A percentile compares a stretch with the other conserved stretches of the same genome.
Evolutionary conservation across 768 basidiomycete genomes (phyloP).

Genomic region (Suillus brevipes): DNA sequence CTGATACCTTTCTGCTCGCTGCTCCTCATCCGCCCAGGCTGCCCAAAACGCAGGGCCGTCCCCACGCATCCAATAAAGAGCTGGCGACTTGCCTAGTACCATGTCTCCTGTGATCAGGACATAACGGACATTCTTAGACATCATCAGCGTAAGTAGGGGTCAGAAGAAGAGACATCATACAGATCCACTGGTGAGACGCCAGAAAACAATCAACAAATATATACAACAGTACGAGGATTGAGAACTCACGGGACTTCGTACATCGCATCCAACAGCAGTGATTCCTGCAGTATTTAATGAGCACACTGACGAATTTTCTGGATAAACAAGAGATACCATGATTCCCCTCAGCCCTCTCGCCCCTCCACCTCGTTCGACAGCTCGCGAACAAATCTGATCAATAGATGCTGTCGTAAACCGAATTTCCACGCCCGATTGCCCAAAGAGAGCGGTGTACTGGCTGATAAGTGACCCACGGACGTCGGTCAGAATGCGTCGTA

Average conservation of each 20-base stretch:
- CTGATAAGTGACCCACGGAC: constrained; percentile 89
- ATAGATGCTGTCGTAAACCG: constrained; percentile 82
- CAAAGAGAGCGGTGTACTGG: constrained; percentile 85
- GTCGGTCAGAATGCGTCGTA: constrained; percentile 88
- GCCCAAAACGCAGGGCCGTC: constrained; percentile 72
- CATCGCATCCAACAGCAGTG: constrained; percentile 84
- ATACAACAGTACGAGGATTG: constrained; percentile 7
- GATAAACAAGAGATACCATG: constrained; percentile 49
- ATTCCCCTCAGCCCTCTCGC: constrained; percentile 89
- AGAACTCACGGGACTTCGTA: constrained; percentile 83
- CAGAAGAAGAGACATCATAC: constrained; percentile 40
- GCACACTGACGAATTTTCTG: constrained; percentile 1
- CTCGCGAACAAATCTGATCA: constrained; percentile 78
- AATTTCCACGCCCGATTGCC: constrained; percentile 81
- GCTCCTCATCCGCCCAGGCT: constrained; percentile 73
- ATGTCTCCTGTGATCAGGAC: constrained; percentile 78
- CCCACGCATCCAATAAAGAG: constrained; percentile 75
- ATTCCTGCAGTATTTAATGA: constrained; percentile 52
- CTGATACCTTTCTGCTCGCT: constrained; percentile 19
- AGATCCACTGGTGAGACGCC: constrained; percentile 51
- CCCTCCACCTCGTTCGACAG: constrained; percentile 81
- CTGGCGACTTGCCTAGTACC: constrained; percentile 59
- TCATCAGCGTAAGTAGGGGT: constrained; percentile 12
- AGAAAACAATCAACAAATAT: constrained; percentile 12
- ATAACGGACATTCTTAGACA: constrained; percentile 65